These are phyloP conservation scores for Eimeria praecox DNA, from an alignment of 169 alveolate genomes.

Conservation along the genomic window DNA sequence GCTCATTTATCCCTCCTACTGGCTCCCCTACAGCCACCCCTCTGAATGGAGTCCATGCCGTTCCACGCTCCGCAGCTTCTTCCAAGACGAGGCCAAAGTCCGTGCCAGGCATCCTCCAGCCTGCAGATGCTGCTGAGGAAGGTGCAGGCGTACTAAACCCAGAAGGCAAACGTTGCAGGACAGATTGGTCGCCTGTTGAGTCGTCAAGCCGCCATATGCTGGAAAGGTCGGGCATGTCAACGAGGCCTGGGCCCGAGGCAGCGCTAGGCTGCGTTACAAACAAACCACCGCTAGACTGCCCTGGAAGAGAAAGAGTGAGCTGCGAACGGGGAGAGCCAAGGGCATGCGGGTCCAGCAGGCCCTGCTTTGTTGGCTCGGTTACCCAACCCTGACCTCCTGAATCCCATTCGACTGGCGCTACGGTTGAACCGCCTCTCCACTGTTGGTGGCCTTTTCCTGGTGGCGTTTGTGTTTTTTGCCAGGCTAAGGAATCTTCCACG, in stretches of 20 bases:
- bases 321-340: background rate
- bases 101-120: background rate
- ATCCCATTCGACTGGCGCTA: background rate
- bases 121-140: background rate
- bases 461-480: background rate
- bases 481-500: background rate
- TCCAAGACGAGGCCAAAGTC: background rate
- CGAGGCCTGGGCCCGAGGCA: background rate
- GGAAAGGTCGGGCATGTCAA: background rate
- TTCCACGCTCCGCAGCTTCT: background rate
- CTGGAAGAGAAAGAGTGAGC: no score
- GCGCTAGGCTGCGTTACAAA: background rate
- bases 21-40: slow-evolving; percentile 8
- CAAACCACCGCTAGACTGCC: background rate
- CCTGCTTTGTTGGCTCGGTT: background rate
- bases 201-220: background rate
- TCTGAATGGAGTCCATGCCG: background rate
- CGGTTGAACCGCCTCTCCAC: background rate
- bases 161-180: background rate
- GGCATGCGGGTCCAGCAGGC: background rate
- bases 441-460: background rate
- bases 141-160: background rate
- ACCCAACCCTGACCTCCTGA: background rate
- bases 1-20: background rate
- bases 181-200: background rate